Evolutionary conservation across 257 asterid species (phyloP).

Genomic region (Datura wrightii): DNA sequence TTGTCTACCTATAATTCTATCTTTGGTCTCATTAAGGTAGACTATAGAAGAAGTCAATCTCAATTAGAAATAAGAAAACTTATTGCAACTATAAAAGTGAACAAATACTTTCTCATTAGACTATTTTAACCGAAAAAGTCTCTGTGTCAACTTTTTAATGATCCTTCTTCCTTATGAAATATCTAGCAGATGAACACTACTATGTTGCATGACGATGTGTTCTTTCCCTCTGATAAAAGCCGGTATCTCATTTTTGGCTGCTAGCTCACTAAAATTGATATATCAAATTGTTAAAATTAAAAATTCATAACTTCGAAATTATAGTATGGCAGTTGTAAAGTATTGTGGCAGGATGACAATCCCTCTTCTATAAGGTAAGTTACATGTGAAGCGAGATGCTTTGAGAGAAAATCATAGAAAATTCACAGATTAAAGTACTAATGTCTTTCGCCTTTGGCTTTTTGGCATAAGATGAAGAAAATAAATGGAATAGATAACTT

Average conservation of each 20-base stretch:
- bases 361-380: background rate
- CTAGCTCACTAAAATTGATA: background rate
- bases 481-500: no score
- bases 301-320: background rate
- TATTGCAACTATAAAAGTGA: background rate
- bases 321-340: background rate
- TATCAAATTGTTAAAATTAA: background rate
- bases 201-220: background rate
- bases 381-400: background rate
- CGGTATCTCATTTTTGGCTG: background rate
- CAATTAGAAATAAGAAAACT: background rate
- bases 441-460: background rate
- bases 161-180: background rate
- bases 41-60: background rate
- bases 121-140: background rate
- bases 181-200: background rate
- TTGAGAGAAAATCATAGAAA: background rate
- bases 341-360: background rate
- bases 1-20: background rate
- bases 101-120: background rate
- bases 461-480: background rate
- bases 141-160: background rate
- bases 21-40: background rate
- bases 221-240: background rate
- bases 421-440: background rate